Percentiles rank a stretch among this genome's conserved stretches.
Evolutionary conservation across 495 filamentous ascomycete species (phyloP).

Genomic region (Trichocladium uniseriatum): DNA sequence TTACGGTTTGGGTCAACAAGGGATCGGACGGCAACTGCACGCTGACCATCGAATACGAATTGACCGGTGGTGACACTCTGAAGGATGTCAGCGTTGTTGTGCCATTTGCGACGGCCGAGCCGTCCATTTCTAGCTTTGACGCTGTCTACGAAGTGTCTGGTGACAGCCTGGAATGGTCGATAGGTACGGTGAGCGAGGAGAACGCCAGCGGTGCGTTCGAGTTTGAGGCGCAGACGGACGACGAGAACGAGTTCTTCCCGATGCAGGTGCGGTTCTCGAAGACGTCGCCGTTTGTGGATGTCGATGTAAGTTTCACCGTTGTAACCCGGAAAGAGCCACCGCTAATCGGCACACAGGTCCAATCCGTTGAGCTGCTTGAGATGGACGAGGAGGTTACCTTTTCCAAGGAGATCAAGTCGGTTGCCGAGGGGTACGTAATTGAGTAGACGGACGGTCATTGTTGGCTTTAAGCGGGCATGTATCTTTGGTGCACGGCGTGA

Average conservation of each 20-base stretch:
- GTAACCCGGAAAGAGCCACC: conserved; percentile 11
- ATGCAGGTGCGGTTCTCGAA: conserved; percentile 90
- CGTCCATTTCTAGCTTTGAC: conserved; percentile 83
- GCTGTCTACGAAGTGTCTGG: conserved; percentile 89
- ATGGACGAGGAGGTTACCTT: conserved; percentile 76
- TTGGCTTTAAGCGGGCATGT: conserved; percentile 6
- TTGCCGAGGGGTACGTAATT: conserved; percentile 73
- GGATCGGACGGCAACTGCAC: conserved; percentile 66
- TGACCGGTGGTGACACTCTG: conserved; percentile 61
- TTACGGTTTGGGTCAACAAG: conserved; percentile 93
- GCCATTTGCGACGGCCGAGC: conserved; percentile 73
- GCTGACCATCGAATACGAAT: conserved; percentile 89
- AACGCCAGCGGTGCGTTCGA: conserved; percentile 82
- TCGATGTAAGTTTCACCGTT: conserved; percentile 57
- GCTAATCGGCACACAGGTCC: conserved; percentile 45
- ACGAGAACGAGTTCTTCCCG: conserved; percentile 90
- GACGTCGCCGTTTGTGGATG: conserved; percentile 74
- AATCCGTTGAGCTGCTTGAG: conserved; percentile 61
- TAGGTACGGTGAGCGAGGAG: conserved; percentile 70
- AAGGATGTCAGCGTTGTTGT: conserved; percentile 81
- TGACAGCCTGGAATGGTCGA: conserved; percentile 86
- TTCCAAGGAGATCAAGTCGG: conserved; percentile 79
- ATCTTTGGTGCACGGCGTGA: conserved; percentile 3
- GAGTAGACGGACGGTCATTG: conserved; percentile 41
- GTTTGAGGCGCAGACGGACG: conserved; percentile 77